Conservation (phyloP, 805 yeast species). For the Lachancea cidri region DNA sequence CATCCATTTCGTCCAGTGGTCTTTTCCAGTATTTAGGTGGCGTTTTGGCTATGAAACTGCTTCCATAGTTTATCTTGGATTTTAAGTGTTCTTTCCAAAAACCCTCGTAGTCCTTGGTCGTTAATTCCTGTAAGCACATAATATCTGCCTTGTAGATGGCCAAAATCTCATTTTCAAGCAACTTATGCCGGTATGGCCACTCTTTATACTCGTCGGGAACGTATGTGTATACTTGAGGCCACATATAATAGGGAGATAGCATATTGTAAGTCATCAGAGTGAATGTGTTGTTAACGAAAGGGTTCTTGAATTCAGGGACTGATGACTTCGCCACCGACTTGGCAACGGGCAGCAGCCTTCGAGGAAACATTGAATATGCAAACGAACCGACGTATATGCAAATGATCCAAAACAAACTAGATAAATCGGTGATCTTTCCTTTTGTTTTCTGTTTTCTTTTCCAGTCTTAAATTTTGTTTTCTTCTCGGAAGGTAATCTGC, state of each 20-base stretch:
- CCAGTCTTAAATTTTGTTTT: background rate
- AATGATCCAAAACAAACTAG: background rate
- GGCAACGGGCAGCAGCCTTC: slow-evolving; percentile 10
- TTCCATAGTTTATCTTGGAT: slow-evolving; percentile 37
- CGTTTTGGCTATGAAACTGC: slow-evolving; percentile 45
- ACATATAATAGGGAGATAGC: slow-evolving; percentile 51
- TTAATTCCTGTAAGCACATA: slow-evolving; percentile 57
- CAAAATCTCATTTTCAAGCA: slow-evolving; percentile 37
- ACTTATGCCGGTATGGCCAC: slow-evolving; percentile 45
- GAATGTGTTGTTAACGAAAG: slow-evolving; percentile 16
- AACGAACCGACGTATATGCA: background rate
- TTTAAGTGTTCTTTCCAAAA: slow-evolving; percentile 37
- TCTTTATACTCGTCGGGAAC: slow-evolving; percentile 42
- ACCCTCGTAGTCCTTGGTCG: slow-evolving; percentile 35
- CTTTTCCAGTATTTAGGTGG: slow-evolving; percentile 50
- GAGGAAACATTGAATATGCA: slow-evolving; percentile 8
- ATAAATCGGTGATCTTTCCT: background rate
- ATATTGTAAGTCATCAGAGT: slow-evolving; percentile 42
- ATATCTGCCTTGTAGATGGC: slow-evolving; percentile 42
- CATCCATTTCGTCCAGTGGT: slow-evolving; percentile 47
- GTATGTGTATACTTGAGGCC: slow-evolving; percentile 52
- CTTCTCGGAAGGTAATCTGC: background rate
- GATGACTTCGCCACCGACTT: slow-evolving; percentile 5
- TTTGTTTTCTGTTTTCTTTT: background rate
- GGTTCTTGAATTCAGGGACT: slow-evolving; percentile 3